These are phyloP conservation scores for Aphanomyces cochlioides DNA, from an alignment of 352 stramenopile genomes.

Conservation along the genomic window DNA sequence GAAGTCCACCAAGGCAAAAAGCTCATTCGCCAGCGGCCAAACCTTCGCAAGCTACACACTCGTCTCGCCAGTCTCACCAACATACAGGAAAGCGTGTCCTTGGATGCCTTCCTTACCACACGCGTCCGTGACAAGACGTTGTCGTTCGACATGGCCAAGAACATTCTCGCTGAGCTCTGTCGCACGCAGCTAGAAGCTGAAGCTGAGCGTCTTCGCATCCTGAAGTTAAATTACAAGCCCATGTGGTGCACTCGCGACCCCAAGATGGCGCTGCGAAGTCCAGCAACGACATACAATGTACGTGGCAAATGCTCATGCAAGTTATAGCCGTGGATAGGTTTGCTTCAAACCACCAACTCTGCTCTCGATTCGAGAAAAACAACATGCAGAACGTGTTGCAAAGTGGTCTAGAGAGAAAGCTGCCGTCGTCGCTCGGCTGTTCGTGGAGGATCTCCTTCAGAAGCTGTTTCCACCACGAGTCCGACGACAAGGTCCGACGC, in stretches of 20 bases:
- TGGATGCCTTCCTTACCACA: conserved; percentile 15
- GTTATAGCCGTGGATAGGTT: neutral
- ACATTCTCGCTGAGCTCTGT: neutral
- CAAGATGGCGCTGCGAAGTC: neutral
- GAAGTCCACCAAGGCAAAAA: conserved; percentile 12
- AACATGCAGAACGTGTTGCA: neutral
- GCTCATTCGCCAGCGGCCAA: conserved; percentile 5
- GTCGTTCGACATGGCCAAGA: conserved; percentile 2
- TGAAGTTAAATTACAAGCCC: neutral
- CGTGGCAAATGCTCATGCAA: too few species aligned
- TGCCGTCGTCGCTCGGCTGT: neutral
- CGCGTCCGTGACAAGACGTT: conserved; percentile 19
- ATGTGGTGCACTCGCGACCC: conserved; percentile 12
- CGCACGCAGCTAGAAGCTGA: conserved; percentile 1
- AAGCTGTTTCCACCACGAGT: neutral
- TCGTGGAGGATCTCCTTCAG: neutral
- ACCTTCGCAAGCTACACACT: conserved; percentile 24
- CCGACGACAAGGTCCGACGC: too few species aligned
- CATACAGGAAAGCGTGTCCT: conserved; percentile 22
- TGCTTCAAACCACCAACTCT: neutral
- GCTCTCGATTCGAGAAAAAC: conserved; percentile 15
- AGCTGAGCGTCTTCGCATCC: neutral
- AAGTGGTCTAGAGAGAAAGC: neutral
- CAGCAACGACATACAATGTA: conserved; percentile 18
- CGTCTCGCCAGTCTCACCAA: conserved; percentile 21